Base-by-base conservation (phyloP, 176 grass and related monocot genomes). In the Oropetium thomaeum region DNA sequence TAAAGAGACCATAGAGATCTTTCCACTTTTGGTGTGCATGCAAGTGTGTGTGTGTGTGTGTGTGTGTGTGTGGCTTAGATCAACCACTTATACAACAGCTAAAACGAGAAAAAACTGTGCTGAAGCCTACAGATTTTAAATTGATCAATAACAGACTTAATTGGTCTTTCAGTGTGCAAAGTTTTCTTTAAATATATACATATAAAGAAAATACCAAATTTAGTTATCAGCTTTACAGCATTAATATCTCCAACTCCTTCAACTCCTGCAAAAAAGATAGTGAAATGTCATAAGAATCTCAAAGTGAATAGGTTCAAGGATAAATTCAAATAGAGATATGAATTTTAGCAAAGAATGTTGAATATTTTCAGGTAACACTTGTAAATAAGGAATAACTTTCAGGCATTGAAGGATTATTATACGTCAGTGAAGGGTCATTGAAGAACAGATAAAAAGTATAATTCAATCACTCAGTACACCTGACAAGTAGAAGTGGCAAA, bases 221-320 rank as follows among this genome's bases (percentile, higher is more conserved):
- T 89, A 75, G 84, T 87, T 62, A 98, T 92, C 67, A 94, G 69
- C 82, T 89, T 94, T 54, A 92, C 48, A 25, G 91, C 95, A 89
- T 83, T 92, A 71, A 94, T 59, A 67, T 92, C 91, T 76, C 95
- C 95, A 73, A 98, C 91, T 30, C 91, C 95, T 34, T 94, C 91
- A 79, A 98, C 86, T 85, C 95, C 95, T 98, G 91, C 67, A 91
- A 75, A 91, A 75, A 87, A 60, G 22, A 63, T 69, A 68, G 38
- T 44, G 32, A 20, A 52, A 64, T 25, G 38, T n/a, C 15, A 66
- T 28, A 67, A 52, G 57, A 54, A 71, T 38, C 39, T 38, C 29
- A 49, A 1, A 0, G 9, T 62, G 43, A 34, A 66, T 39, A 77
- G 67, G 25, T 25, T 54, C 3, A 17, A 44, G 65, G 48, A 44